Conservation (phyloP, 2,329 filamentous ascomycete genomes). For the Aspergillus piperis region DNA sequence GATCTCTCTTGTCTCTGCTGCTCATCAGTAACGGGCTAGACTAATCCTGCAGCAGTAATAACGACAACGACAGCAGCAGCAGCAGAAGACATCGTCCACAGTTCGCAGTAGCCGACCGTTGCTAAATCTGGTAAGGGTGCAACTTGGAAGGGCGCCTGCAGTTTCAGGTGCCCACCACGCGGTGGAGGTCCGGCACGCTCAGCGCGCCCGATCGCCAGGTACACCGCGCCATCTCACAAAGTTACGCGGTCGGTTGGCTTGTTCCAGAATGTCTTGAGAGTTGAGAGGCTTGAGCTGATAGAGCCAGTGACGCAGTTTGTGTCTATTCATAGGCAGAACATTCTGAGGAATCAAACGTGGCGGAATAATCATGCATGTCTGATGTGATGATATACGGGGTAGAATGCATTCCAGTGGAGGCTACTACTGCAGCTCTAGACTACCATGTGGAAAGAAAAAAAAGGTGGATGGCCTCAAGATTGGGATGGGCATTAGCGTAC, state of each 20-base stretch:
- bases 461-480: neutral
- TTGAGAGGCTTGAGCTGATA: too few relatives aligned
- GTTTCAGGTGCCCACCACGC: conserved; percentile 6
- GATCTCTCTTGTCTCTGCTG: neutral
- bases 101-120: neutral
- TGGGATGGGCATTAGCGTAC: conserved; percentile 2
- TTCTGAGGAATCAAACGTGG: too few relatives aligned
- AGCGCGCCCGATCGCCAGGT: conserved; percentile 8
- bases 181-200: conserved; percentile 2
- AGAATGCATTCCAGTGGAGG: neutral
- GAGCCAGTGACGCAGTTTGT: too few relatives aligned
- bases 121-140: neutral
- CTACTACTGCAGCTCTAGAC: neutral
- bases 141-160: neutral
- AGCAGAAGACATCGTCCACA: neutral
- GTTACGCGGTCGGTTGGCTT: neutral
- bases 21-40: neutral
- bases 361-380: neutral
- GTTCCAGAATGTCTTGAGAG: conserved; percentile 2
- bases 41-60: neutral
- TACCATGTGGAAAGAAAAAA: neutral
- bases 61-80: neutral
- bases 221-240: neutral
- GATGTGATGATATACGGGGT: neutral
- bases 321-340: too few relatives aligned